A percentile compares a stretch with the other conserved stretches of the same genome.
These are phyloP conservation scores for Uronychia binucleata DNA, from an alignment of 73 alveolate genomes.

Conservation along the genomic window DNA sequence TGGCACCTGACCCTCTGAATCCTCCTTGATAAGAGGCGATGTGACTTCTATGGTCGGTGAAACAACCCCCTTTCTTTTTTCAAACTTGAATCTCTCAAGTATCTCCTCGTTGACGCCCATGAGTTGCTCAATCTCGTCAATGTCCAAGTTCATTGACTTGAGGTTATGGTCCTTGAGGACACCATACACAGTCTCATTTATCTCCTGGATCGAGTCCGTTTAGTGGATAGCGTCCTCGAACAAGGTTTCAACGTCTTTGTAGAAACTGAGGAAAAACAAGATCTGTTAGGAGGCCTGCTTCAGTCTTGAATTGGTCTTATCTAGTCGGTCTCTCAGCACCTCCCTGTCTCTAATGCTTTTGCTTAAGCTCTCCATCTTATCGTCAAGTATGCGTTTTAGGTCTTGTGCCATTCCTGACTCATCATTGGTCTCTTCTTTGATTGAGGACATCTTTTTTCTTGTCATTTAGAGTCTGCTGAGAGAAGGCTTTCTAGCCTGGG, in stretches of 20 bases:
- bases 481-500: too few relatives aligned
- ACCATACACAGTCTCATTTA: too few relatives aligned
- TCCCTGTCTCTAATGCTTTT: not conserved
- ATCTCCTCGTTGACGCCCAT: too few relatives aligned
- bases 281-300: not conserved
- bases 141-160: not conserved
- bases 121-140: not conserved
- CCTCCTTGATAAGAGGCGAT: too few relatives aligned
- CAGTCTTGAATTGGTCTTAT: not conserved
- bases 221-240: not conserved
- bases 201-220: not conserved
- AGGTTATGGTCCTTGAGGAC: not conserved
- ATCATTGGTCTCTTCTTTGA: not conserved
- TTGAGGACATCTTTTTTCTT: not conserved
- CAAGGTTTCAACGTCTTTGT: not conserved
- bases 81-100: too few relatives aligned
- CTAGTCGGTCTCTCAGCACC: not conserved
- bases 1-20: too few relatives aligned
- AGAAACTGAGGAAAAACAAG: not conserved
- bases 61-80: too few relatives aligned
- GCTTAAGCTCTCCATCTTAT: not conserved
- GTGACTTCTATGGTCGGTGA: too few relatives aligned
- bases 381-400: not conserved
- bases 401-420: not conserved
- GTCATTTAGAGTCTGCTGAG: too few relatives aligned